Conservation (phyloP, 176 grass and related monocot species). For the Pontederia paniculata region DNA sequence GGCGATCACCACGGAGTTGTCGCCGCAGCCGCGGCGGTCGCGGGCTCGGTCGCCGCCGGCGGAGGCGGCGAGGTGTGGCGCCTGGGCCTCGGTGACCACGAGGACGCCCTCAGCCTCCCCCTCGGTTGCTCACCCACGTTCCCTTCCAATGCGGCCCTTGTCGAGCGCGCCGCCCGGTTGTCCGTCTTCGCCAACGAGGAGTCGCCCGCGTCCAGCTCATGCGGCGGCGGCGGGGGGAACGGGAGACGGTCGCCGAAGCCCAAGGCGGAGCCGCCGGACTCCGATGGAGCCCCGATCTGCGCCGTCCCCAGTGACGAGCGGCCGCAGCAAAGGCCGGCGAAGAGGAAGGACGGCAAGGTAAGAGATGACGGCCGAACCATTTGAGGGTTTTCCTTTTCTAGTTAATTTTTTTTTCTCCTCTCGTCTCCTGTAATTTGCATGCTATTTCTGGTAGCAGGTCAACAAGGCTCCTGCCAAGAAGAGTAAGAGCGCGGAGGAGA, state of each 20-base stretch:
- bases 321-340: constrained; percentile 8
- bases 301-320: not conserved
- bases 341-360: constrained; percentile 1
- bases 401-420: too few relatives aligned
- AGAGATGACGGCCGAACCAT: not conserved
- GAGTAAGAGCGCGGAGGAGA: not conserved
- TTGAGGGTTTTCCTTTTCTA: too few relatives aligned
- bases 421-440: too few relatives aligned
- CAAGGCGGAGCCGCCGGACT: not conserved
- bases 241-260: not conserved
- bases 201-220: constrained; percentile 3
- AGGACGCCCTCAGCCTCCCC: not conserved
- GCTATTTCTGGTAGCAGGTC: too few relatives aligned
- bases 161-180: constrained; percentile 11
- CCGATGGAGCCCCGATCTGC: constrained; percentile 13
- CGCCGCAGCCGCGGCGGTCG: not conserved
- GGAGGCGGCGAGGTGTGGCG: not conserved
- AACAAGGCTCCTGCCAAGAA: not conserved
- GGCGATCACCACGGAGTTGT: not conserved
- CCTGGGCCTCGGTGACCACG: not conserved
- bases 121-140: constrained; percentile 1
- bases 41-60: not conserved
- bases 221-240: too few relatives aligned
- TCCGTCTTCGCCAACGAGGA: constrained; percentile 13
- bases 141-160: constrained; percentile 5